A percentile compares a stretch with the other conserved stretches of the same genome.
These are phyloP conservation scores for Globisporangium apiculatum DNA, from an alignment of 352 stramenopile genomes.

Conservation along the genomic window DNA sequence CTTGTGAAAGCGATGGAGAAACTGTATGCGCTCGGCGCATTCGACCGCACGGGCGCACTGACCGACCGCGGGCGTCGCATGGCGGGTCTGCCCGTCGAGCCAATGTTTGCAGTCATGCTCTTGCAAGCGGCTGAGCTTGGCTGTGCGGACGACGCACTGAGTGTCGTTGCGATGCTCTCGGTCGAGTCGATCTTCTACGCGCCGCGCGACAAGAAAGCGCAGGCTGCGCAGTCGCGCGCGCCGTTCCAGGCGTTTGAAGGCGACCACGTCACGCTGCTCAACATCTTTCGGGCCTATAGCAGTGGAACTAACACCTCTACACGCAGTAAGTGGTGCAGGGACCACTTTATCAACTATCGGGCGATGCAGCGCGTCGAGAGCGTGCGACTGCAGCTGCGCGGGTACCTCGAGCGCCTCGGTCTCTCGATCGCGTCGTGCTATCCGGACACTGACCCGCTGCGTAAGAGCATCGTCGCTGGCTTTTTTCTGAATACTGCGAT, in stretches of 20 bases:
- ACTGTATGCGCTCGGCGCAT: constrained; percentile 64
- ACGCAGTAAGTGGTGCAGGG: constrained; percentile 78
- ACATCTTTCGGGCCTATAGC: constrained; percentile 73
- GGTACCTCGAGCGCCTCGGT: constrained; percentile 67
- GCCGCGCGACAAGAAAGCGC: constrained; percentile 75
- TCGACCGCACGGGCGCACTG: constrained; percentile 55
- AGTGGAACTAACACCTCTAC: constrained; percentile 41
- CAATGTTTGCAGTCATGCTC: constrained; percentile 87
- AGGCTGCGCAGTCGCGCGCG: constrained; percentile 69
- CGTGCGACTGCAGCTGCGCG: constrained; percentile 59
- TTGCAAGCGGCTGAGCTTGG: constrained; percentile 68
- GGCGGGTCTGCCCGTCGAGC: constrained; percentile 82
- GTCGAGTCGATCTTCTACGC: constrained; percentile 89
- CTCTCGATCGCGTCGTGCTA: constrained; percentile 63
- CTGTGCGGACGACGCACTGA: constrained; percentile 81
- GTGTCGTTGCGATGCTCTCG: constrained; percentile 85
- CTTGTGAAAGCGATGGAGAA: constrained; percentile 81
- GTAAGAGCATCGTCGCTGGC: constrained; percentile 80
- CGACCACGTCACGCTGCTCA: constrained; percentile 81
- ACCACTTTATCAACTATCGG: constrained; percentile 83
- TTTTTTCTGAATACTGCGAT: constrained; percentile 89
- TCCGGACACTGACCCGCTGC: constrained; percentile 75
- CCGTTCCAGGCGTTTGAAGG: constrained; percentile 79
- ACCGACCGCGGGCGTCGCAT: constrained; percentile 76
- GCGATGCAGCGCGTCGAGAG: constrained; percentile 83